Conservation (phyloP, 495 filamentous ascomycete species). For the Oleoguttula mirabilis region DNA sequence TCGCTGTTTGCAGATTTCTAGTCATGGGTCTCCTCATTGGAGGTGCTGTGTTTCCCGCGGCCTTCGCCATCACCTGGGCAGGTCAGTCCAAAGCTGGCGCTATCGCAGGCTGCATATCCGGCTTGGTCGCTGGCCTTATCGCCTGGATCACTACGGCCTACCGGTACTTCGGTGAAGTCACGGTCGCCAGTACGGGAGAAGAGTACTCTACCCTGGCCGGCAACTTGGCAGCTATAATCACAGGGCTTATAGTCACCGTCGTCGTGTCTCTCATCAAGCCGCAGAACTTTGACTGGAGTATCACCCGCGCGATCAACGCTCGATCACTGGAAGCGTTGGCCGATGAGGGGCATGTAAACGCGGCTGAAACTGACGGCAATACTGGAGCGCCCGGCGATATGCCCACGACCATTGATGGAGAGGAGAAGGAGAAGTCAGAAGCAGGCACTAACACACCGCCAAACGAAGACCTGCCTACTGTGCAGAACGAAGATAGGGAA, state of each 20-base stretch:
- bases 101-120: slow-evolving; percentile 18
- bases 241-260: slow-evolving; percentile 24
- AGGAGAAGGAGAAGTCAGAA: slow-evolving; percentile 1
- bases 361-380: not conserved
- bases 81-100: slow-evolving; percentile 18
- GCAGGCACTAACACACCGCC: not conserved
- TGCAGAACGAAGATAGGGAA: slow-evolving; percentile 20
- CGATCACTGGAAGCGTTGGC: slow-evolving; percentile 1
- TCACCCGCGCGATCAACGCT: slow-evolving; percentile 26
- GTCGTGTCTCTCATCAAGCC: slow-evolving; percentile 25
- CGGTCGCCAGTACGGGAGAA: slow-evolving; percentile 17
- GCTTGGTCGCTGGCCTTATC: slow-evolving; percentile 20
- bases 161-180: slow-evolving; percentile 18
- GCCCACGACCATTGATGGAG: not conserved
- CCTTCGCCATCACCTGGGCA: slow-evolving; percentile 23
- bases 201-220: slow-evolving; percentile 29
- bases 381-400: not conserved
- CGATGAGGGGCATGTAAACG: not conserved
- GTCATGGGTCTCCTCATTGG: slow-evolving; percentile 22
- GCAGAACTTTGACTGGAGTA: slow-evolving; percentile 26
- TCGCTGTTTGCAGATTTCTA: too few species aligned
- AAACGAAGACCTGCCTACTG: slow-evolving; percentile 7
- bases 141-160: slow-evolving; percentile 23
- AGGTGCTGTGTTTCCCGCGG: slow-evolving; percentile 24
- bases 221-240: slow-evolving; percentile 27